Evolutionary conservation across 129 eudicot species (phyloP), one percentile per base, ranked within the genome.

Genomic region (Flaveria ramosissima): DNA sequence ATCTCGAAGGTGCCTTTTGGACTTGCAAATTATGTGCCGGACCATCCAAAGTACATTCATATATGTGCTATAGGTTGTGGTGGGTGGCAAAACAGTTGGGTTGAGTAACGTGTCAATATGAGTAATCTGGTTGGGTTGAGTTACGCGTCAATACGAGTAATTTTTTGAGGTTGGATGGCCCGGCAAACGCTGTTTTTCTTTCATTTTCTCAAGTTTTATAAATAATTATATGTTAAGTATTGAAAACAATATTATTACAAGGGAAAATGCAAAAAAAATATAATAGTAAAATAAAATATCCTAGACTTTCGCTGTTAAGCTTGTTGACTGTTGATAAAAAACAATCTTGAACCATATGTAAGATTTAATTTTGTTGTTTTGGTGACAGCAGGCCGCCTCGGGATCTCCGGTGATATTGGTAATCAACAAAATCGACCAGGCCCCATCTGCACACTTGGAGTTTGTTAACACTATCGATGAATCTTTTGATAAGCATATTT

Each of bases 381-480:
- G 20, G 45, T 32, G 57, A 21, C 84, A 86, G 90, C 80, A 68
- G 81, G 83, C 83, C 21, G 73, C 82, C 57, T 83, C 86, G 7
- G 73, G 83, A 61, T 82, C 96, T 50, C 97, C 97, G 14, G 70
- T 90, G 70, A 78, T 93, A 80, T 91, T 93, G 72, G 98, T 85
- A 59, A 81, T 93, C 79, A 93, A 93, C 78, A 93, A 93, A 75
- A 86, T 93, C 67, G 98, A 93, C 74, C 85, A 96, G 70, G 89
- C 87, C 26, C 84, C 87, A 57, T 85, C 89, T 27, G 69, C 82
- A 19, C 71, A 65, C 66, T 32, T 83, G 51, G 79, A 84, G 19
- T 84, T 90, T 84, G 82, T 79, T 63, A 70, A 76, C 32, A 26
- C 64, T 16, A 55, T 71, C 16, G 79, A 65, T n/a, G 51, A 78